A percentile compares a stretch with the other conserved stretches of the same genome.
phyloP scores from a whole-genome alignment of 2,329 filamentous ascomycete species.

The Exophiala sp. region DNA sequence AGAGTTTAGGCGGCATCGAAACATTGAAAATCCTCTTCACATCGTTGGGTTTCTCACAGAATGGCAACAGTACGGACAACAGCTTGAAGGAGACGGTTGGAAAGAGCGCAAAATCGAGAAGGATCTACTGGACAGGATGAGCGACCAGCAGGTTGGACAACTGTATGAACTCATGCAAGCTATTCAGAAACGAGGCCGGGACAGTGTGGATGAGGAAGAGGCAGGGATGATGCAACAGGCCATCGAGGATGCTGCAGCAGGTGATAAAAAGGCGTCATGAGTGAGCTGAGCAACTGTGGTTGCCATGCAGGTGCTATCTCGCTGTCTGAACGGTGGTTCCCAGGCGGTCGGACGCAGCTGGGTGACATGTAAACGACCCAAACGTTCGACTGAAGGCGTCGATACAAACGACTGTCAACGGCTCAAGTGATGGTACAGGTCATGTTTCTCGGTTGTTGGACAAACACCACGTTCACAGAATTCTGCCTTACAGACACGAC shows the following conservation, averaged over 20 bases:
- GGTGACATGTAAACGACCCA: neutral
- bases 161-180: conserved; percentile 90
- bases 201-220: conserved; percentile 43
- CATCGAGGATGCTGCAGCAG: conserved; percentile 26
- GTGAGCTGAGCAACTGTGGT: no score
- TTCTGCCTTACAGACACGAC: no score
- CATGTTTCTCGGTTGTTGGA: no score
- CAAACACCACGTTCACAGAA: no score
- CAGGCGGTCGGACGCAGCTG: no score
- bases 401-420: neutral
- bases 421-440: neutral
- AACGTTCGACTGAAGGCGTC: neutral
- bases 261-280: conserved; percentile 11
- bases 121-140: conserved; percentile 78
- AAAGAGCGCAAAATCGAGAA: conserved; percentile 72
- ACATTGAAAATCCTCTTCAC: conserved; percentile 84
- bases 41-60: conserved; percentile 93
- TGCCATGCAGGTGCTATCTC: no score
- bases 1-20: conserved; percentile 79
- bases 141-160: conserved; percentile 88
- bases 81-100: conserved; percentile 83
- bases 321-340: no score
- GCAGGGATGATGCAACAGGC: conserved; percentile 30
- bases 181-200: conserved; percentile 53
- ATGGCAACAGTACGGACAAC: conserved; percentile 93